Conservation (phyloP, 2,329 filamentous ascomycete genomes). For the Macroventuria anomochaeta region DNA sequence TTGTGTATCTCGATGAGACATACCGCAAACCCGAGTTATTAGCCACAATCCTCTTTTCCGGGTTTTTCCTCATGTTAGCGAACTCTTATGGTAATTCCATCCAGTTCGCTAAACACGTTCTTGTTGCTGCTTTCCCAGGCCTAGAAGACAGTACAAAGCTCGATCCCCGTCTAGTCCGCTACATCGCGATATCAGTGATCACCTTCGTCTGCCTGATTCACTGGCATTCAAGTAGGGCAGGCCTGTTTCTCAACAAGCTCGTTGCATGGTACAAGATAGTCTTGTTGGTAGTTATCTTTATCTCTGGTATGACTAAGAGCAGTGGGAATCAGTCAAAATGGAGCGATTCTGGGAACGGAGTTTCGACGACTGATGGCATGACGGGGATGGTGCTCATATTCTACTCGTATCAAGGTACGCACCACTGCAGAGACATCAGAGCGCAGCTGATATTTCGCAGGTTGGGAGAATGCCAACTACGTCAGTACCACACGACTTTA, state of each 20-base stretch:
- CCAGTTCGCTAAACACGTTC: neutral
- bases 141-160: too few relatives aligned
- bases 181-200: slow-evolving; percentile 45
- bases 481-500: too few relatives aligned
- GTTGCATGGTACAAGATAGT: slow-evolving; percentile 49
- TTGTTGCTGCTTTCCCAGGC: too few relatives aligned
- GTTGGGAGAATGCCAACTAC: neutral
- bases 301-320: neutral
- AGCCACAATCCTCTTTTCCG: slow-evolving; percentile 34
- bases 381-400: neutral
- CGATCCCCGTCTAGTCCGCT: slow-evolving; percentile 42
- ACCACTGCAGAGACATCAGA: neutral
- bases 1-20: slow-evolving; percentile 48
- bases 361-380: neutral
- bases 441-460: neutral
- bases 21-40: neutral
- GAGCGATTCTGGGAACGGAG: neutral
- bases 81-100: neutral
- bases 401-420: neutral
- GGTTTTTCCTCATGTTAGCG: neutral
- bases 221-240: slow-evolving; percentile 43
- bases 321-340: neutral
- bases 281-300: slow-evolving; percentile 40
- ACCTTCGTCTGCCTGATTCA: slow-evolving; percentile 49
- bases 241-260: slow-evolving; percentile 46